Conservation (phyloP, 2,329 filamentous ascomycete genomes). For the Colletotrichum tabaci region DNA sequence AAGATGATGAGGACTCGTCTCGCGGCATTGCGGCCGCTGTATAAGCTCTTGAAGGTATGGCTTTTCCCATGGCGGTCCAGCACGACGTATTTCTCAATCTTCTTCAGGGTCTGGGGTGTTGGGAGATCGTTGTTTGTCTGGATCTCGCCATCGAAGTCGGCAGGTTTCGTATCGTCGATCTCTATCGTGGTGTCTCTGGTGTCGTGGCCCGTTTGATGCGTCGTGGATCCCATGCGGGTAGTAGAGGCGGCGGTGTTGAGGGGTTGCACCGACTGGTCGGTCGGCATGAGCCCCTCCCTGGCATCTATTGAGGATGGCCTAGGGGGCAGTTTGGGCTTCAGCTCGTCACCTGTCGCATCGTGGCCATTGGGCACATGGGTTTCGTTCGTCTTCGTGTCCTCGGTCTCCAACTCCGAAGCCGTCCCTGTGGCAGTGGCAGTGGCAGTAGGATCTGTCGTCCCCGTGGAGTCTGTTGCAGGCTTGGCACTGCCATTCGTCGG, state of each 20-base stretch:
- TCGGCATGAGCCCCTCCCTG: not conserved
- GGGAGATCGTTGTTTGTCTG: constrained; percentile 71
- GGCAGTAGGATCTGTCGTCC: not conserved
- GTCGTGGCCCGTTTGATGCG: constrained; percentile 19
- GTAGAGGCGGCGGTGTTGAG: constrained; percentile 19
- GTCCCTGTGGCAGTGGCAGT: constrained; percentile 7
- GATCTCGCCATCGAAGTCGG: constrained; percentile 71
- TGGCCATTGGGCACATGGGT: constrained; percentile 13
- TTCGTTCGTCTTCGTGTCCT: not conserved
- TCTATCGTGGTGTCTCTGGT: constrained; percentile 47
- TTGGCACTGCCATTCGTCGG: constrained; percentile 28
- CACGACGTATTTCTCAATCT: constrained; percentile 70
- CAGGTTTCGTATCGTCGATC: constrained; percentile 57
- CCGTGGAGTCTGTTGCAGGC: constrained; percentile 20
- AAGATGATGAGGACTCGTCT: constrained; percentile 79
- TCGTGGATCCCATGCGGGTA: constrained; percentile 27
- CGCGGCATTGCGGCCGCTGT: constrained; percentile 67
- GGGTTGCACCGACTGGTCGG: constrained; percentile 10
- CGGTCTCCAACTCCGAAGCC: not conserved
- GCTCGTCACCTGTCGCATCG: constrained; percentile 20
- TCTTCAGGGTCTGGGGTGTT: constrained; percentile 61
- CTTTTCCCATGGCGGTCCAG: constrained; percentile 74
- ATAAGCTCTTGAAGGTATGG: constrained; percentile 74
- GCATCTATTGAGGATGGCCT: constrained; percentile 13
- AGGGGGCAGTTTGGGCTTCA: not conserved